A percentile compares a stretch with the other conserved stretches of the same genome.
Evolutionary conservation across 257 asterid genomes (phyloP).

Genomic region (Linderniella brevidens): DNA sequence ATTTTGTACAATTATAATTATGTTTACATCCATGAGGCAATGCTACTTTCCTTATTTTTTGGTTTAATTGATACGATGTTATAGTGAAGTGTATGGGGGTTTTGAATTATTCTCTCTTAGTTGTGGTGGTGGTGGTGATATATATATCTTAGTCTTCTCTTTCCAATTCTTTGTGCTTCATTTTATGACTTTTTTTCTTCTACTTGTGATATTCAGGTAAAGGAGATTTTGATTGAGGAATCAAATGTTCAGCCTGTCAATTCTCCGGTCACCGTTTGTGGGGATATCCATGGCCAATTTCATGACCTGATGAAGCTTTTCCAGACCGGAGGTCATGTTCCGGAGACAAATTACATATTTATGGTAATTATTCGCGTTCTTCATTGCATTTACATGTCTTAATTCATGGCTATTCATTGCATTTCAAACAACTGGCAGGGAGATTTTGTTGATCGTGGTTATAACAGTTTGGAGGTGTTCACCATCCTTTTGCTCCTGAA

Average conservation of each 20-base stretch:
- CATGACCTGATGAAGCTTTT: conserved; percentile 97
- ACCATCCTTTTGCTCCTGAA: conserved; percentile 90
- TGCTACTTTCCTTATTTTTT: too few species aligned
- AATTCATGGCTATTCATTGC: conserved; percentile 1
- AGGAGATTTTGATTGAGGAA: conserved; percentile 96
- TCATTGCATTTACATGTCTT: neutral
- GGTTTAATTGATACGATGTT: too few species aligned
- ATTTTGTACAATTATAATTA: too few species aligned
- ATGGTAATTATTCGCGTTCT: conserved; percentile 35
- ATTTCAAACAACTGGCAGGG: conserved; percentile 40
- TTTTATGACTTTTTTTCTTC: neutral
- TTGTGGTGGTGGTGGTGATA: too few species aligned
- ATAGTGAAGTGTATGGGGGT: too few species aligned
- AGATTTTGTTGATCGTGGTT: conserved; percentile 98
- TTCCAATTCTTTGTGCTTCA: neutral
- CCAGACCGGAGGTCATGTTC: conserved; percentile 98
- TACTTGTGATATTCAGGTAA: conserved; percentile 36
- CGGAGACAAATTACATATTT: conserved; percentile 90
- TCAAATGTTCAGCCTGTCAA: conserved; percentile 99
- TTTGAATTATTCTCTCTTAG: too few species aligned
- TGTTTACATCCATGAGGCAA: too few species aligned
- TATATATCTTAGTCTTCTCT: neutral
- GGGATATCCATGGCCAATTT: conserved; percentile 42
- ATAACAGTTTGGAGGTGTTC: conserved; percentile 93
- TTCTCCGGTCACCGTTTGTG: conserved; percentile 83